Base-by-base conservation (phyloP, 768 basidiomycete species). In the Boletales sp. region DNA sequence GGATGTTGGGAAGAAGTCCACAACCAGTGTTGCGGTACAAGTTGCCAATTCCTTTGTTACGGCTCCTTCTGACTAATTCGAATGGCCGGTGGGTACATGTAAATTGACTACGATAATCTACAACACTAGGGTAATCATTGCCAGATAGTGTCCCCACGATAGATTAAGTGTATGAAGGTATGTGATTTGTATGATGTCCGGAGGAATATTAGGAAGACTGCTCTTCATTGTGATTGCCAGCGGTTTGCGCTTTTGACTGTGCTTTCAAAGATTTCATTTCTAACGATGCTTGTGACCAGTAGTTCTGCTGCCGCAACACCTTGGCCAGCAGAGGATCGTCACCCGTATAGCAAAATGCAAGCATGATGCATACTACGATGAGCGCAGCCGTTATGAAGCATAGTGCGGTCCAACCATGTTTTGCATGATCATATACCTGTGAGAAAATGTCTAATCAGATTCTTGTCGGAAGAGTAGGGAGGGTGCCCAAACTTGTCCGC, bases 361-460 rank as follows among this genome's bases (percentile, higher is more conserved):
- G 62, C 2, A 72, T 15, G 35, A 74, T 40, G 56, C 74, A 58
- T 15, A 75, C 30, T 13, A 60, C 46, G 25, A 81, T 64, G 10
- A 84, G 50, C 3, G 71, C 75, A 3, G 72, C 66, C 12, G 73
- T 70, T 13, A 86, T 60, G 21, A 79, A 57, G 53, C 77, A 82
- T 8, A 88, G 60, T 13, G 74, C 79, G 42, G 74, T 67, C 86
- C 87, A 89, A 8, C 87, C 87, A 14, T 72, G 65, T 30, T 50
- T 63, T 31, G 75, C 52, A 60, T 77, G 77, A 51, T 80, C 77
- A 56, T 85, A 87, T 21, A 88, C 73, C 84, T 88, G 34, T 6
- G 43, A 9, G 35, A 19, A 34, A 54, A 44, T 13, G 44, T 50
- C 17, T 44, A 42, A 48, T 55, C 17, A 46, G 25, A 46, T 33